phyloP scores from a whole-genome alignment of 2,329 filamentous ascomycete genomes.

The Aspergillus puulaauensis region DNA sequence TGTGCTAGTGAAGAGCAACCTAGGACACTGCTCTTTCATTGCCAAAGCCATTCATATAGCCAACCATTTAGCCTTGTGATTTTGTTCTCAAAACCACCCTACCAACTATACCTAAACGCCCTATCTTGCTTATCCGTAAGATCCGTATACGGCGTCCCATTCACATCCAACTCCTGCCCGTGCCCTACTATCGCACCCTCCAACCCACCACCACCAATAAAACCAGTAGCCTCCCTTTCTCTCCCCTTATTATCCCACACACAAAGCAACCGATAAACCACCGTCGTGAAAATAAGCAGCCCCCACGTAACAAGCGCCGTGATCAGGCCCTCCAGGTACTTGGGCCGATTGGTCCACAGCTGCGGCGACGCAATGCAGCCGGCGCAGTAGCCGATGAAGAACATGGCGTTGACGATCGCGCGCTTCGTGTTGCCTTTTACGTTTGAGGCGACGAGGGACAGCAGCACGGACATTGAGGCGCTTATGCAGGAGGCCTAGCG shows the following conservation, averaged over 20 bases:
- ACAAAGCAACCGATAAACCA: constrained; percentile 1
- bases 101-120: background rate
- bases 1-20: too few relatives aligned
- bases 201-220: background rate
- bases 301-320: constrained; percentile 22
- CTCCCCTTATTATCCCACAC: background rate
- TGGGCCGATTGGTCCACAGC: constrained; percentile 45
- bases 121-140: background rate
- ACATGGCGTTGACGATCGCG: constrained; percentile 48
- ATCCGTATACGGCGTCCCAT: background rate
- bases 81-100: background rate
- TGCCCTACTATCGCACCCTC: background rate
- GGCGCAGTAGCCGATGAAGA: constrained; percentile 52
- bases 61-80: too few relatives aligned
- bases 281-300: background rate
- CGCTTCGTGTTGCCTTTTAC: constrained; percentile 55
- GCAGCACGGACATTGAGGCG: constrained; percentile 42
- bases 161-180: background rate
- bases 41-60: too few relatives aligned
- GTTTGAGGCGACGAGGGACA: constrained; percentile 50
- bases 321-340: constrained; percentile 50
- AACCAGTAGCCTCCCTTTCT: background rate
- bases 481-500: constrained; percentile 35
- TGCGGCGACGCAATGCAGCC: constrained; percentile 51
- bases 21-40: too few relatives aligned